Evolutionary conservation across 139 green algal species (phyloP), one percentile per base, ranked within the genome.

Genomic region (Chlamydomonas incerta): DNA sequence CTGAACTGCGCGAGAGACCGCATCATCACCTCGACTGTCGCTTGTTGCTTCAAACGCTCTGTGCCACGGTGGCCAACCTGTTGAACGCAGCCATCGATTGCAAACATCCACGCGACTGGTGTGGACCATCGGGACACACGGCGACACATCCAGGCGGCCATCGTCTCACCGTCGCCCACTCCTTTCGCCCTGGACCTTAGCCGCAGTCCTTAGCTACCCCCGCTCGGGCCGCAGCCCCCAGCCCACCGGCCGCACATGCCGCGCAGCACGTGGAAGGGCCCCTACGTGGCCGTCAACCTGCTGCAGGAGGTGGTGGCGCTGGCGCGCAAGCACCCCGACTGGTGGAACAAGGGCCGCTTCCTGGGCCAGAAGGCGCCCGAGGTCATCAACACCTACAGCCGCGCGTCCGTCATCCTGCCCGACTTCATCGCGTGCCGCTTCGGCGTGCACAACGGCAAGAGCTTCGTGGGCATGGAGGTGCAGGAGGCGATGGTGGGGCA

Each of bases 401-500:
- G 90, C 23, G 67, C 88, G 0, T 89, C 82, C 13, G 85, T 86
- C 4, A 90, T 92, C 52, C 82, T 95, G 33, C 92, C 92, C 8
- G 92, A 95, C 74, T 95, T 95, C 79, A 41, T 95, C 0, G 41
- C 73, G 18, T 93, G 88, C 63, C 89, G 91, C 4, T 95, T 95
- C 74, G 91, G 89, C 14, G 88, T 95, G 26, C 92, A 95, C 76
- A 92, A 92, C 29, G 92, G 92, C 57, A 91, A 87, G 70, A 72
- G 31, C 35, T 92, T 88, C 41, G 60, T 89, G 6, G 81, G 81
- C 31, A 2, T 90, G 35, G 86, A 90, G 86, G 86, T 90, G 63
- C 65, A 86, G 13, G 91, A 94, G 72, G 80, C 87, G 20, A 94
- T 94, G 91, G 87, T 94, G 0, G 91, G 91, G 26, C 91, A 94